Evolutionary conservation across 2,329 filamentous ascomycete genomes (phyloP), one percentile per base, ranked within the genome.

Genomic region (Aspergillus quadricinctus): DNA sequence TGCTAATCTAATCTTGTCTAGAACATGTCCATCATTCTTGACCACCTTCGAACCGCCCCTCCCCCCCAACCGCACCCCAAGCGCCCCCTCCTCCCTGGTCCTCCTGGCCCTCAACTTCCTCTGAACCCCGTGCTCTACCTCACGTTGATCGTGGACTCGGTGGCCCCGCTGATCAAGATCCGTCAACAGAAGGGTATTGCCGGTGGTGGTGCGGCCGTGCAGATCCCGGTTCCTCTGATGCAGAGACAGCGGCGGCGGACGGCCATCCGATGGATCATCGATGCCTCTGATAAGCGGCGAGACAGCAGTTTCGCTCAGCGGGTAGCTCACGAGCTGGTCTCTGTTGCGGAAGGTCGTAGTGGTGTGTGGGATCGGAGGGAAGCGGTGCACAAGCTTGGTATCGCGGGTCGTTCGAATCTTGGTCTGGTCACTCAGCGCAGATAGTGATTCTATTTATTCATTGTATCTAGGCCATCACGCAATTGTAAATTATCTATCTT

Each of bases 121-220:
- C 84, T 96, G 31, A 90, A 97, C 74, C 94, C 94, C 1, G 82
- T 95, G 54, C 83, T 90, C 54, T 99, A 97, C 78, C 86, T 99
- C 49, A 90, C 88, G 11, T 82, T 95, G 31, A 92, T 92, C 31
- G 87, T 99, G 67, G 94, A 99, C 80, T 95, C 90, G 9, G 88
- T 99, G 25, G 90, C 92, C 1, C 94, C 94, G 9, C 82, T 99
- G 17, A 80, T 99, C 68, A 88, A 88, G 63, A 87, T 99, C 69
- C 84, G 86, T 54, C 83, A 83, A 59, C 83, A 91, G 66, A 85
- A 85, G 67, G 92, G 91, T 64, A 84, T 89, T 37, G 90, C 88
- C 1, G 93, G 93, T 75, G 94, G 94, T 78, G 94, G 94, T 74
- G 83, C 85, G 37, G 84, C 90, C 11, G 82, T 97, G 57, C 90